These are phyloP conservation scores for Acacia confusa DNA, from an alignment of 306 rosid species.

Conservation along the genomic window DNA sequence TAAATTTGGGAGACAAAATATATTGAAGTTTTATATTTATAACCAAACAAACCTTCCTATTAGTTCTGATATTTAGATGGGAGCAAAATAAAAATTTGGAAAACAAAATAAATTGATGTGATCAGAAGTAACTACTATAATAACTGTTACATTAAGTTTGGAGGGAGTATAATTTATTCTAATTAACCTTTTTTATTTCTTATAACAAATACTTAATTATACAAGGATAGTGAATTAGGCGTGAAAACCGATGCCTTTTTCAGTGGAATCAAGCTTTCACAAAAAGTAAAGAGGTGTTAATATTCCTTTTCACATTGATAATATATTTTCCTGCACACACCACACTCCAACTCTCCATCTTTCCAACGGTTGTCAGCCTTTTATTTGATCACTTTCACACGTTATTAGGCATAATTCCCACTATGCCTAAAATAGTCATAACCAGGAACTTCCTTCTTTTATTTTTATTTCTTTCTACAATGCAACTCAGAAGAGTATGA, in stretches of 20 bases:
- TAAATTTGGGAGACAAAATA: too few relatives aligned
- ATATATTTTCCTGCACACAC: not conserved
- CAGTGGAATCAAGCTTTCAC: not conserved
- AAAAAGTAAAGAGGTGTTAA: not conserved
- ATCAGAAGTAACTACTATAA: too few relatives aligned
- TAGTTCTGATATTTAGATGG: too few relatives aligned
- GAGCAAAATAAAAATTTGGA: too few relatives aligned
- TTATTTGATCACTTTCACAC: not conserved
- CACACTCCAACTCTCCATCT: not conserved
- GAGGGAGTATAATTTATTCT: too few relatives aligned
- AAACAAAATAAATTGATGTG: too few relatives aligned
- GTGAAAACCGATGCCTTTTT: not conserved
- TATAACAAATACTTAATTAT: not conserved
- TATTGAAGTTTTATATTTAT: too few relatives aligned
- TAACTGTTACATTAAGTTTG: too few relatives aligned
- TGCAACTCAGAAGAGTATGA: not conserved
- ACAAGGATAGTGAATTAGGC: not conserved
- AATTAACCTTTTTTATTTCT: not conserved
- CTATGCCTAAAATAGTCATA: not conserved
- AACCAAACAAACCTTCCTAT: too few relatives aligned
- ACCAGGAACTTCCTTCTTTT: not conserved
- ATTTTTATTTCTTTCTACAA: not conserved
- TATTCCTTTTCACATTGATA: not conserved
- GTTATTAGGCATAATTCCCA: not conserved
- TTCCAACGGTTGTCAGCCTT: not conserved